These are phyloP conservation scores for Massariosphaeria phaeospora DNA, from an alignment of 495 filamentous ascomycete species.

Conservation along the genomic window DNA sequence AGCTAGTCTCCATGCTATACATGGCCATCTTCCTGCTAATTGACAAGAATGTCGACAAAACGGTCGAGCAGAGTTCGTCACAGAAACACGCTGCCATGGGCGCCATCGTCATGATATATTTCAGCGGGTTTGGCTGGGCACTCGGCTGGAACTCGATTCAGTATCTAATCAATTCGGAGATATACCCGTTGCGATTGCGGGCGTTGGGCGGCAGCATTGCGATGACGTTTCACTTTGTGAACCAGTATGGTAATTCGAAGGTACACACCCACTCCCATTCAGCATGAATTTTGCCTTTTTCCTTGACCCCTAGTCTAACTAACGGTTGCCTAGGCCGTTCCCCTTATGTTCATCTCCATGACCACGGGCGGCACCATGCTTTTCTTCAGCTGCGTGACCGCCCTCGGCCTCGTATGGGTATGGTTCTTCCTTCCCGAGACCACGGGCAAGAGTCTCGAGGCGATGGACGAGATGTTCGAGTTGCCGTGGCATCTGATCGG, in stretches of 20 bases:
- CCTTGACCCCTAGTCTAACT: background rate
- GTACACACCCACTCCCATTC: background rate
- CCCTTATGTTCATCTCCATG: conserved; percentile 51
- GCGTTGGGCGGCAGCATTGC: conserved; percentile 34
- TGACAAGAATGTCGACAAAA: conserved; percentile 26
- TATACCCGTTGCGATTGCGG: conserved; percentile 56
- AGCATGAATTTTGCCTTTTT: background rate
- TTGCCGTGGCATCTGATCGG: conserved; percentile 65
- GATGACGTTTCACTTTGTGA: conserved; percentile 59
- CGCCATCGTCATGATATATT: conserved; percentile 39
- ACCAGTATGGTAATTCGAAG: conserved; percentile 66
- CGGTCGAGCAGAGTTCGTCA: conserved; percentile 3
- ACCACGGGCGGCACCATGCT: conserved; percentile 53
- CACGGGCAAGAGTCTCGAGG: conserved; percentile 50
- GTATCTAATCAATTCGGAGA: conserved; percentile 69
- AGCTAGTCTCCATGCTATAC: conserved; percentile 63
- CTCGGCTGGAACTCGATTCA: conserved; percentile 73
- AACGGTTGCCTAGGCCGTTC: conserved; percentile 26
- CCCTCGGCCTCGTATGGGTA: conserved; percentile 43
- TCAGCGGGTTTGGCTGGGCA: conserved; percentile 53
- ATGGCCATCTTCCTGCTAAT: conserved; percentile 56
- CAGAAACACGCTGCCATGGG: conserved; percentile 34
- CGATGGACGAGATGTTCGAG: conserved; percentile 64
- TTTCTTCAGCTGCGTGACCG: conserved; percentile 60
- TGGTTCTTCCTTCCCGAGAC: conserved; percentile 38